Evolutionary conservation across 2,329 filamentous ascomycete genomes (phyloP), one percentile per base, ranked within the genome.

Genomic region (Nemania sp.): DNA sequence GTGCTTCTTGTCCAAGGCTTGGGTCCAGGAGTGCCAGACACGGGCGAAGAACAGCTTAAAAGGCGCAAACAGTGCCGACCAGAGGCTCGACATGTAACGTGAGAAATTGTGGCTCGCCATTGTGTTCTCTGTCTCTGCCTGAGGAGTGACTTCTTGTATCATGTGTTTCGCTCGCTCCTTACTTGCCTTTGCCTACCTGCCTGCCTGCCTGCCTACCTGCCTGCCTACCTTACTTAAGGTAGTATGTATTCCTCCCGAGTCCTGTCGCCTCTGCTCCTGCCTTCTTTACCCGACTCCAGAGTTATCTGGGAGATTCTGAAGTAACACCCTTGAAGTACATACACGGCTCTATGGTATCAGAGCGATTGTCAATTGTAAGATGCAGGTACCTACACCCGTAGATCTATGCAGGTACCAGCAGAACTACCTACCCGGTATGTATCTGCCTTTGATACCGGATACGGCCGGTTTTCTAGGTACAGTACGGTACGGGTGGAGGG

Each of bases 91-190:
- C 55, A 72, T 68, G 71, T 73, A 73, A 72, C 72, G 68, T 67
- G 69, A 72, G 59, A 68, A 65, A 68, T 72, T 70, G 71, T 71
- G 71, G 69, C 66, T 70, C 71, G 70, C 71, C 72, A 73, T 73
- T 69, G 58, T 66, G 61, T 67, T 67, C 68, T 61, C 68, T 61
- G 58, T 55, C 57, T 54, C 54, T 60, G 62, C 56, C 62, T 52
- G 59, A 53, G 62, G 29, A 60, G 59, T 49, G 40, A 46, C 54
- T 57, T 63, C 58, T 63, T 62, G 64, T 57, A 55, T 56, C 39
- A 13, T 45, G 59, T 60, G 59, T 58, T 43, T 63, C 35, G 55
- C 52, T 45, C 35, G 35, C 35, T 67, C 57, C 60, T 53, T 42
- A 35, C 62, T 45, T 64, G 51, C 52, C 17, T 55, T 13, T 50